Evolutionary conservation across 768 basidiomycete genomes (phyloP).

Genomic region (Leccinum boreale): DNA sequence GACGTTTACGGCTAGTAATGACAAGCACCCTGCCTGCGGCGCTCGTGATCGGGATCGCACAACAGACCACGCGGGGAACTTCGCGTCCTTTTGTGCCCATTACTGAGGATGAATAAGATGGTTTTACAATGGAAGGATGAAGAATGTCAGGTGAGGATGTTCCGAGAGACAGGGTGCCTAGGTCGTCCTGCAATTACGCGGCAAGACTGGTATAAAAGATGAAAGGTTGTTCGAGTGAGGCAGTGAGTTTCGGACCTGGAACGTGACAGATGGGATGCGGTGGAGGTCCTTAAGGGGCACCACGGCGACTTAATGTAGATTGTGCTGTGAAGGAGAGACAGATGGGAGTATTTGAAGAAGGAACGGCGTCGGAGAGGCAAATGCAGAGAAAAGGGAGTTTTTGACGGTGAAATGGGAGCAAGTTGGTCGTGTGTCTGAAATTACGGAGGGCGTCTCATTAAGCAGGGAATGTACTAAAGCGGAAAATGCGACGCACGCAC

Average conservation of each 20-base stretch:
- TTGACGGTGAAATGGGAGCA: constrained; percentile 22
- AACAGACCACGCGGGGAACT: constrained; percentile 83
- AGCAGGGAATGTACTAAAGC: constrained; percentile 20
- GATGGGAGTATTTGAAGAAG: constrained; percentile 1
- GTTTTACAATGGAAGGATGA: constrained; percentile 2
- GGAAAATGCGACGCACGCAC: constrained; percentile 33
- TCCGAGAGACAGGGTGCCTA: not conserved
- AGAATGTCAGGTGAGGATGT: not conserved
- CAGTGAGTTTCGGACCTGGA: constrained; percentile 9
- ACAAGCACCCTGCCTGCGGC: constrained; percentile 75
- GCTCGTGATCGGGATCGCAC: constrained; percentile 80
- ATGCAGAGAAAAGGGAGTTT: constrained; percentile 12
- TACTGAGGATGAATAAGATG: constrained; percentile 7
- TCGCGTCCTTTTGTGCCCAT: constrained; percentile 72
- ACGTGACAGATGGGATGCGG: constrained; percentile 1
- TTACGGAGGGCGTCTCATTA: constrained; percentile 24
- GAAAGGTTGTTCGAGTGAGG: constrained; percentile 2
- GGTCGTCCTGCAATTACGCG: constrained; percentile 1
- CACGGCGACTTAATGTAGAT: constrained; percentile 7
- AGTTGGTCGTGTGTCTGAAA: constrained; percentile 38
- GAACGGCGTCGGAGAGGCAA: constrained; percentile 4
- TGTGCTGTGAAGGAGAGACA: constrained; percentile 9
- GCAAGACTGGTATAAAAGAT: constrained; percentile 2
- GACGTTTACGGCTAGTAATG: constrained; percentile 80
- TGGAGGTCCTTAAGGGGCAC: constrained; percentile 13